Evolutionary conservation across 352 stramenopile species (phyloP), one percentile per base, ranked within the genome.

Genomic region (Phytophthora pini): DNA sequence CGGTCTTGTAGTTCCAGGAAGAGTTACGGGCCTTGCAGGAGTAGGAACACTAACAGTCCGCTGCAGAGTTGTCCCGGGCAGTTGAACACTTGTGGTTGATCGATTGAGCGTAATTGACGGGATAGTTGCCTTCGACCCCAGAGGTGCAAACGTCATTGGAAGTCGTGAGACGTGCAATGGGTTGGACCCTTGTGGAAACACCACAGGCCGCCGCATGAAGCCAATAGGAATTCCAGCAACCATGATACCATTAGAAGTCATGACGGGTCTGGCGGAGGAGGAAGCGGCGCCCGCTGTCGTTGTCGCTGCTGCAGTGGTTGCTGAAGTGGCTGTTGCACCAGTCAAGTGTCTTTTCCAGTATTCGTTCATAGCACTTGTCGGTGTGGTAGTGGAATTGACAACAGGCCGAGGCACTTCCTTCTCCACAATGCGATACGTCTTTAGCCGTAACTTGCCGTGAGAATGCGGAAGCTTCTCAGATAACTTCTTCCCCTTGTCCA

Each of bases 401-500:
- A 26, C 20, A 0, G 38, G 7, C 32, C 44, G 49, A 15, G 61
- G 52, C 8, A 72, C 44, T 55, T 75, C 67, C 15, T 72, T 76
- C 20, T 76, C 62, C 39, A 76, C 15, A 4, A 74, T 56, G 24
- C 56, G 56, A 56, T 70, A 84, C 7, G 83, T 89, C 41, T 65
- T 64, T 20, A 92, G 50, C 13, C 66, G 72, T 29, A 89, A 5
- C 12, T 62, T 63, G 11, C 82, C 77, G 41, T 93, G 84, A 1
- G 62, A 58, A 58, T 93, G 84, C 4, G 84, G 79, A 54, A 88
- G 43, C 53, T 84, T 75, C 5, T 80, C 62, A 0, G 74, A 65
- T 22, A 46, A 49, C n/a, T 54, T 59, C 39, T 90, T 80, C 11
- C 82, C 70, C 46, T 88, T 90, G 36, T 71, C 70, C 78, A 93